A percentile compares a stretch with the other conserved stretches of the same genome.
Conservation (phyloP, 1,284 basidiomycete genomes). For the Ceratobasidium sp. region DNA sequence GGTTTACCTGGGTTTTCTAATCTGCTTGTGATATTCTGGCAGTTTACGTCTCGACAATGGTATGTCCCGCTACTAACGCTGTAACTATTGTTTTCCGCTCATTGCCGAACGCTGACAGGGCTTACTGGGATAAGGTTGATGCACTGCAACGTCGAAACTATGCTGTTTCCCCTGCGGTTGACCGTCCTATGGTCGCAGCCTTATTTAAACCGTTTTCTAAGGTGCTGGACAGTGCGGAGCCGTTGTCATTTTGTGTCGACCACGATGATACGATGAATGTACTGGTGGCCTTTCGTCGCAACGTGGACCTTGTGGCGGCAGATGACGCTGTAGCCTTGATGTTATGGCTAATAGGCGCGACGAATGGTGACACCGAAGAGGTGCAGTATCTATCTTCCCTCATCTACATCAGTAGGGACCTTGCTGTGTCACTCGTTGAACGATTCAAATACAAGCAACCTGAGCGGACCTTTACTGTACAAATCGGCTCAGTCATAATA, state of each 20-base stretch:
- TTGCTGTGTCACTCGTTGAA: no score
- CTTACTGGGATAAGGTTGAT: background rate
- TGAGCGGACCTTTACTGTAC: no score
- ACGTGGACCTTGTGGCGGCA: background rate
- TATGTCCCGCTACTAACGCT: background rate
- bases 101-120: background rate
- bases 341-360: background rate
- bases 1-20: background rate
- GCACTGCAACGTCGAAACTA: background rate
- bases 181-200: background rate
- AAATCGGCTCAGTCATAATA: no score
- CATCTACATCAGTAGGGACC: no score
- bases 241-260: conserved; percentile 1
- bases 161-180: background rate
- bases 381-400: background rate
- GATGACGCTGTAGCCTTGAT: background rate
- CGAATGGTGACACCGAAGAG: background rate
- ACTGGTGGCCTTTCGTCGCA: background rate
- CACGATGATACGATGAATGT: background rate
- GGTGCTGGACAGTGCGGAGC: no score
- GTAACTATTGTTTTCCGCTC: background rate
- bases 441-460: no score
- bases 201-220: background rate
- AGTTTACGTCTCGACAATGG: background rate
- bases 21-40: conserved; percentile 6